Evolutionary conservation across 164 flowering plant genomes (phyloP).

Genomic region (Akebia trifoliata): DNA sequence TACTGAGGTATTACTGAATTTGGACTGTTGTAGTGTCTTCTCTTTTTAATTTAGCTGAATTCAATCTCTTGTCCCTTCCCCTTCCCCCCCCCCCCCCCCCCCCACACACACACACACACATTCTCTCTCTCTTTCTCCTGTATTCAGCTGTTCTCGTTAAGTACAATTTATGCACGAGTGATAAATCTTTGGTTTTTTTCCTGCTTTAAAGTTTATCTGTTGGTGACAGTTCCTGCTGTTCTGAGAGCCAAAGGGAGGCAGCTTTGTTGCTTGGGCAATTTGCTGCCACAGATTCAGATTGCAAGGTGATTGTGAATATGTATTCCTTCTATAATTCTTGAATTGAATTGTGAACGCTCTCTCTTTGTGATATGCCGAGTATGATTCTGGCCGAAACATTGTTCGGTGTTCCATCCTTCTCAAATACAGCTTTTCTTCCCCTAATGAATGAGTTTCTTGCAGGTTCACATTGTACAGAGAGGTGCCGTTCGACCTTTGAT

Average conservation of each 20-base stretch:
- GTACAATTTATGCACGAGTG: not conserved
- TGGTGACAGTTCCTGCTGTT: slow-evolving; percentile 72
- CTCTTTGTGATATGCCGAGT: not conserved
- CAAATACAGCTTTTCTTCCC: not conserved
- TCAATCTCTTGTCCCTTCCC: no score
- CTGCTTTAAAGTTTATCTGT: slow-evolving; percentile 9
- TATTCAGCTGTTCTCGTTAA: not conserved
- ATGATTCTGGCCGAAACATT: not conserved
- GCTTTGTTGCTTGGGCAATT: slow-evolving; percentile 91
- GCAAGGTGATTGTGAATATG: slow-evolving; percentile 51
- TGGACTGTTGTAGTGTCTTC: no score
- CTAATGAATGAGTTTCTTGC: slow-evolving; percentile 21
- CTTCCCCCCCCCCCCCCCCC: no score
- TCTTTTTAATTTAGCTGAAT: not conserved
- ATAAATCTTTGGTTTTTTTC: not conserved
- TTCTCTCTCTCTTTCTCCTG: not conserved
- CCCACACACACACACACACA: no score
- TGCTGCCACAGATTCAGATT: slow-evolving; percentile 93
- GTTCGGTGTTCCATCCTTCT: not conserved
- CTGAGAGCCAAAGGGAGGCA: slow-evolving; percentile 94
- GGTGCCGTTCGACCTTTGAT: slow-evolving; percentile 95
- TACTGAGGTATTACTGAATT: slow-evolving; percentile 56
- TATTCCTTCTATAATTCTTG: not conserved
- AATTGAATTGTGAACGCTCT: not conserved
- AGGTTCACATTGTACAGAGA: slow-evolving; percentile 98